Evolutionary conservation across 805 yeast species (phyloP), one percentile per base, ranked within the genome.

Genomic region (Ogataea wickerhamii): DNA sequence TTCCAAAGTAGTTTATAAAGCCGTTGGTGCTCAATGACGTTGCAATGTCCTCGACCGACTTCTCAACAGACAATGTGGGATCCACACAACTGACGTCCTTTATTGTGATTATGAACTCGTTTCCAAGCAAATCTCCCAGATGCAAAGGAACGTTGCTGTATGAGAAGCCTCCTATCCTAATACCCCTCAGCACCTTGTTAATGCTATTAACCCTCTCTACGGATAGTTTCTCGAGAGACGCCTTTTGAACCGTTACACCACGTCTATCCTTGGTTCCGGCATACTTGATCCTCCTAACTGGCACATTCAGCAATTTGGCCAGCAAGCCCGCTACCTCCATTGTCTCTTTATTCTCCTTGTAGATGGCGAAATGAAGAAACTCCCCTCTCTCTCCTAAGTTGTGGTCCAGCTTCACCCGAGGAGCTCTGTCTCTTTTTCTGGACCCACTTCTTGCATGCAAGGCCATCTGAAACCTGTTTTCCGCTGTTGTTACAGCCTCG

Each of bases 211-310:
- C 75, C 50, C 98, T 72, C 25, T 78, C 87, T 12, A 82, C 81
- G 42, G 80, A 75, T 36, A 86, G 77, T 48, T 76, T 78, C 37
- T 79, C 75, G 33, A 87, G 67, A 14, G 87, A 79, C 41, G 82
- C 71, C 44, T 78, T 74, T 63, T 93, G 99, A 36, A 87, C 87
- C 4, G 99, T 93, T 18, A 87, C 89, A 34, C 94, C 99, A 58
- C 99, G 78, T 51, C 98, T 76, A 60, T 93, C 99, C 55, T 93
- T 93, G 2, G 98, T 94, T 17, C 99, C 99, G 0, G 97, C 95
- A 60, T 80, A 87, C 36, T 86, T 72, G 24, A 93, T 71, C 28
- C 68, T 57, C 46, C 80, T 82, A 4, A 82, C 68, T n/a, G 89
- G 91, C 16, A 84, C 64, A 45, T 87, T 75, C 47, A 93, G 67